These are phyloP conservation scores for Paulownia fortunei DNA, from an alignment of 257 asterid genomes.

Conservation along the genomic window DNA sequence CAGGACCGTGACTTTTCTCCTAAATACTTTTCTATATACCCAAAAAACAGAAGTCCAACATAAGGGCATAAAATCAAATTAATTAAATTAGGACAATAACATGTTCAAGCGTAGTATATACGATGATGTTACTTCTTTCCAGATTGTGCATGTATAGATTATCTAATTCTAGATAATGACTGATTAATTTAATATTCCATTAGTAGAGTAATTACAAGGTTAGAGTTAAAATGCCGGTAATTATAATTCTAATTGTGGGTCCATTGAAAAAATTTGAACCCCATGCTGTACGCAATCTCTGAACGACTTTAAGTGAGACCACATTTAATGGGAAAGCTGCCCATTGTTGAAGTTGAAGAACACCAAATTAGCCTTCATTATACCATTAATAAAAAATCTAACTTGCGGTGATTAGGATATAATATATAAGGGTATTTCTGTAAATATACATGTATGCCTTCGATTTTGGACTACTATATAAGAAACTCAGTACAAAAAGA, in stretches of 20 bases:
- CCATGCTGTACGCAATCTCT: conserved; percentile 31
- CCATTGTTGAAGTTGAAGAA: background rate
- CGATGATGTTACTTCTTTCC: conserved; percentile 21
- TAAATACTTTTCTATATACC: background rate
- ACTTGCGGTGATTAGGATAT: background rate
- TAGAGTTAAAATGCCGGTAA: conserved; percentile 33
- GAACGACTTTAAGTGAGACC: conserved; percentile 32
- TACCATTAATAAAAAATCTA: background rate
- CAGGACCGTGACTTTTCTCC: conserved; percentile 2
- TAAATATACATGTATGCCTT: background rate
- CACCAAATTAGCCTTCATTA: conserved; percentile 23
- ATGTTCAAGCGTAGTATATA: conserved; percentile 7
- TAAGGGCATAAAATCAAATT: background rate
- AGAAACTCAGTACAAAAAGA: conserved; percentile 23
- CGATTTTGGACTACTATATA: conserved; percentile 21
- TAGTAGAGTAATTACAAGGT: conserved; percentile 14
- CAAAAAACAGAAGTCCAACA: background rate
- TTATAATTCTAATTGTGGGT: conserved; percentile 13
- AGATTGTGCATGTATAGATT: background rate
- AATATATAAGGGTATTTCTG: conserved; percentile 18
- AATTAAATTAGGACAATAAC: background rate
- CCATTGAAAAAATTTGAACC: background rate
- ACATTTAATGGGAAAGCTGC: background rate
- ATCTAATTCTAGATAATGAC: conserved; percentile 18
- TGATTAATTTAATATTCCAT: background rate